Base-by-base conservation (phyloP, 768 basidiomycete genomes). In the Boletus vinaceobasis region DNA sequence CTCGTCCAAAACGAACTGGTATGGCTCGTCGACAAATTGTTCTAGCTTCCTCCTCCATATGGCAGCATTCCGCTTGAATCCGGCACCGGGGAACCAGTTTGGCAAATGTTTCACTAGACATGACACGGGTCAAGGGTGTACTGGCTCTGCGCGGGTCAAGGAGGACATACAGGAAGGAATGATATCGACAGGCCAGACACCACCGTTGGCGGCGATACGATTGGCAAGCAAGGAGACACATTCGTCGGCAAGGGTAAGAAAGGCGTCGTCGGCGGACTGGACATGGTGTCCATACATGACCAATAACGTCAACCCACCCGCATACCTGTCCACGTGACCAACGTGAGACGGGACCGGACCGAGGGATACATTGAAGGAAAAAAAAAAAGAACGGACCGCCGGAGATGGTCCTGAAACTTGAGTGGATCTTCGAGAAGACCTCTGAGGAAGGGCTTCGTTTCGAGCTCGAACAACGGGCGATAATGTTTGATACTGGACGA, bases 1-100 rank as follows among this genome's bases (percentile, higher is more conserved):
- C 50, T 76, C 79, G 14, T 74, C 72, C 69, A 82, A 80, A 50
- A 84, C 78, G 45, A 73, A 81, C 38, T 80, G 77, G 52, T 79
- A 89, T 7, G 88, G 86, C 53, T 72, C 71, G 31, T 89, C 81
- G 19, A 84, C 82, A 47, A 84, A 86, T 57, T 83, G 81, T 45
- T 82, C 77, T 69, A 88, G 79, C 70, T 78, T 79, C 31, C 74
- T 75, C 66, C 81, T 87, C 88, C 88, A 89, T 9, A 56, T 64
- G 8, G 53, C 69, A 1, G 87, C 86, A 54, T 84, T 85, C 19
- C 72, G 69, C 65, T 82, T 80, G 73, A 90, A 92, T 2, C 78
- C 78, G 5, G 82, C 77, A 11, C 87, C 87, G 21, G 89, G 89
- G 44, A 81, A 71, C 84, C 86, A 89, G 42, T 65, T 62, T 0